Conservation (phyloP, 1,284 basidiomycete genomes). For the Malassezia nana region DNA sequence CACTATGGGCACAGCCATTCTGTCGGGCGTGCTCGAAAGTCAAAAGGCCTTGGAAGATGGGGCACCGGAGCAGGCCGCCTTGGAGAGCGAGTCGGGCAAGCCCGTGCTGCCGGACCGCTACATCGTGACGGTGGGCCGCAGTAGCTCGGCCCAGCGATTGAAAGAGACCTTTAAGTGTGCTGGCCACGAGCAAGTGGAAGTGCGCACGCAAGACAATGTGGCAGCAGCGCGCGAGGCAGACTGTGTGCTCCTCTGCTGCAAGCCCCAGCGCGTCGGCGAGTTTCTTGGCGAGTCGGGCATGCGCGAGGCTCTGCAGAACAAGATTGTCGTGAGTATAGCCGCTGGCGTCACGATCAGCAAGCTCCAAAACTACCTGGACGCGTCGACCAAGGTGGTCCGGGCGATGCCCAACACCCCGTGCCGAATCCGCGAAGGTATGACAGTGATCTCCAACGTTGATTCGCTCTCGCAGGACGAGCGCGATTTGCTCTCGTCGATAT, state of each 20-base stretch:
- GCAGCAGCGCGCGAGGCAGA: constrained; percentile 64
- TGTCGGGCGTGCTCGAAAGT: constrained; percentile 68
- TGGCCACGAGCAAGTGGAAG: constrained; percentile 55
- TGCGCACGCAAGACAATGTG: constrained; percentile 60
- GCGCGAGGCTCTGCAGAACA: constrained; percentile 71
- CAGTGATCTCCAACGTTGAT: constrained; percentile 26
- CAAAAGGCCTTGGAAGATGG: not conserved
- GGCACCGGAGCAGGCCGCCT: constrained; percentile 9
- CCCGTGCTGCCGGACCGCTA: constrained; percentile 62
- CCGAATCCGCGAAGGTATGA: constrained; percentile 54
- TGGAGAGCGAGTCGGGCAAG: not conserved
- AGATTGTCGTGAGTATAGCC: constrained; percentile 89
- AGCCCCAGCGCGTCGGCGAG: constrained; percentile 73
- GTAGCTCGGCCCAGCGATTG: constrained; percentile 66
- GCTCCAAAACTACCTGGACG: constrained; percentile 63
- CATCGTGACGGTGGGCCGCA: constrained; percentile 75
- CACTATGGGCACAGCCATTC: constrained; percentile 93
- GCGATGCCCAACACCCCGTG: constrained; percentile 99
- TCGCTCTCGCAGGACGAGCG: constrained; percentile 23
- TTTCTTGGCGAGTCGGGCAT: constrained; percentile 74
- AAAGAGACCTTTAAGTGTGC: constrained; percentile 55
- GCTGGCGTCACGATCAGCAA: constrained; percentile 85
- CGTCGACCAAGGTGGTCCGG: constrained; percentile 73
- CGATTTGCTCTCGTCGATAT: constrained; percentile 36
- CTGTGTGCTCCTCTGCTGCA: constrained; percentile 62